A percentile compares a stretch with the other conserved stretches of the same genome.
Evolutionary conservation across 2,329 filamentous ascomycete genomes (phyloP).

Genomic region (Cytospora schulzeri): DNA sequence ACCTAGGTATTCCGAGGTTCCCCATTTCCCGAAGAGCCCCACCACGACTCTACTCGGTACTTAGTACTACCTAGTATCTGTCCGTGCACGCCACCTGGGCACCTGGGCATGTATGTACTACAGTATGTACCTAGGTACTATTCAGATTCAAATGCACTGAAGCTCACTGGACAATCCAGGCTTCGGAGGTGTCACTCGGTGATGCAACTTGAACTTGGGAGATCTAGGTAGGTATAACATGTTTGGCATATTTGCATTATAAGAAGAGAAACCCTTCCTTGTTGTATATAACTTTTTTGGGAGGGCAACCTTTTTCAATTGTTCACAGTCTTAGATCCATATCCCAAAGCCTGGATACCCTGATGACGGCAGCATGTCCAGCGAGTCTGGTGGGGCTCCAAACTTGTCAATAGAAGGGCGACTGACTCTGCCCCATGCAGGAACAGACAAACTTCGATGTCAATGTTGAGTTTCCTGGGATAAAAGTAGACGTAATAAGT

Average conservation of each 20-base stretch:
- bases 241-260: not conserved
- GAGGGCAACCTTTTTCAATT: not conserved
- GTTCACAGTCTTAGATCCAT: not conserved
- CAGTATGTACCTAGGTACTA: not conserved
- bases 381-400: not conserved
- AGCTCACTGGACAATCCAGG: slow-evolving; percentile 19
- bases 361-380: not conserved
- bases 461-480: not conserved
- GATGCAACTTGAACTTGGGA: not conserved
- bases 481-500: not conserved
- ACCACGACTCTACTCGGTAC: not conserved
- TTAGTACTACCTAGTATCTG: no score
- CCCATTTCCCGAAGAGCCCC: slow-evolving; percentile 24
- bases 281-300: no score
- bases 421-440: not conserved
- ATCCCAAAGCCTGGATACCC: not conserved
- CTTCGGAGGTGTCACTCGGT: slow-evolving; percentile 7
- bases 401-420: not conserved
- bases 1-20: slow-evolving; percentile 10
- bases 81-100: no score
- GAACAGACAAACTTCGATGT: not conserved
- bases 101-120: no score
- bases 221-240: no score
- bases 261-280: not conserved
- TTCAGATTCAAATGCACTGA: not conserved